Conservation (phyloP, 192 early-diverging fungal genomes). For the Coemansia sp. region DNA sequence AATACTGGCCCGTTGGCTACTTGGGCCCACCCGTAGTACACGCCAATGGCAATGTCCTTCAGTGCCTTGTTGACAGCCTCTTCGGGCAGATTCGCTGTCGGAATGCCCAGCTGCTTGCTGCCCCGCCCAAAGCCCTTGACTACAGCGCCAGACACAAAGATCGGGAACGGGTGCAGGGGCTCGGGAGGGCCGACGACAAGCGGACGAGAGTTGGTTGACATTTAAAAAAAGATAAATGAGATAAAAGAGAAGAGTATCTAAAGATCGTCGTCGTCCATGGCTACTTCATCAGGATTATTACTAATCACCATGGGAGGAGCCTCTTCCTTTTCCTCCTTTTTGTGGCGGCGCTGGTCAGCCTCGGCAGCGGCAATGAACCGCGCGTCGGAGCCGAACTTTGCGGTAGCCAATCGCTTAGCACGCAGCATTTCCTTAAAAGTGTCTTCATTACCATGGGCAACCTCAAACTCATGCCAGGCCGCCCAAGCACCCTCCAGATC, state of each 20-base stretch:
- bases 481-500: conserved; percentile 70
- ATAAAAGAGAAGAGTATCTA: neutral
- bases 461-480: conserved; percentile 95
- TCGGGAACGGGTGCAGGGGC: conserved; percentile 70
- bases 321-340: neutral
- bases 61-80: conserved; percentile 64
- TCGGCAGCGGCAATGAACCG: conserved; percentile 53
- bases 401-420: conserved; percentile 85
- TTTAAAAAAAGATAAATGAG: neutral
- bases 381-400: conserved; percentile 80
- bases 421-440: conserved; percentile 98
- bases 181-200: conserved; percentile 61
- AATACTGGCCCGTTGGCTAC: conserved; percentile 58
- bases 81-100: conserved; percentile 93
- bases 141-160: conserved; percentile 75
- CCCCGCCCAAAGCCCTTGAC: conserved; percentile 92
- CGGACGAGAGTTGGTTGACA: conserved; percentile 47
- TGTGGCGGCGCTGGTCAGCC: neutral
- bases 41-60: conserved; percentile 71
- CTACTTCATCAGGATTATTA: conserved; percentile 2
- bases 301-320: neutral
- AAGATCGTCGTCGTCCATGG: conserved; percentile 33
- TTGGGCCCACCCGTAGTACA: conserved; percentile 94
- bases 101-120: conserved; percentile 94
- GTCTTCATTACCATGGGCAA: conserved; percentile 94